Base-by-base conservation (phyloP, 1,139 yeast genomes). In the Petasospora fabianii region DNA sequence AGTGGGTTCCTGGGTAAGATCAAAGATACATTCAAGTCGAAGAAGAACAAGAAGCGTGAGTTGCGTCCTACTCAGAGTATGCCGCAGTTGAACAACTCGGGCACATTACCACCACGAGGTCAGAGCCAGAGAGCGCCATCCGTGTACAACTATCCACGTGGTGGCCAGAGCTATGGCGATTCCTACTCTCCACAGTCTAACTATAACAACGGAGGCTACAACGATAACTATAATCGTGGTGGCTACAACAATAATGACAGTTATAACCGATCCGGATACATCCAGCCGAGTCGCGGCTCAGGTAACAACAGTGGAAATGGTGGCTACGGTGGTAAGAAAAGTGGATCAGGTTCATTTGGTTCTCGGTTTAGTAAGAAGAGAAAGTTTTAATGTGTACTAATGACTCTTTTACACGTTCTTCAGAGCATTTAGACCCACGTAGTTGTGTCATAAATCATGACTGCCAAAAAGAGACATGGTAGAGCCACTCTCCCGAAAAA, bases 1-100 rank as follows among this genome's bases (percentile, higher is more conserved):
- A 73, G 32, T 54, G 83, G 43, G 58, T 61, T 27, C 50, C 58
- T 39, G 73, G 77, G 50, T 67, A 63, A 48, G 60, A 55, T 43
- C 42, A 54, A 38, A 27, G 56, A 42, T 32, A 49, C 52, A 36
- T 52, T 55, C 43, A 48, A 38, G 28, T 15, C 18, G 18, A 32
- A 34, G 21, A 35, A 28, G 29, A 41, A 41, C 13, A 39, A 35
- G 26, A 36, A 31, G 19, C 44, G 44, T 13, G 37, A 39, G 4
- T 26, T 39, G 10, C 39, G 37, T 4, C 26, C 22, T 16, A 28
- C 39, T 3, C 40, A 40, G 24, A 45, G 56, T 24, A 29, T 37
- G 39, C 50, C 49, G 22, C 32, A 34, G 10, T 13, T 45, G 24
- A 18, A 33, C 15, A 42, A 35, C 13, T 28, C 48, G 1, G 50